phyloP scores from a whole-genome alignment of 495 filamentous ascomycete genomes.

The Bacidia rubella region DNA sequence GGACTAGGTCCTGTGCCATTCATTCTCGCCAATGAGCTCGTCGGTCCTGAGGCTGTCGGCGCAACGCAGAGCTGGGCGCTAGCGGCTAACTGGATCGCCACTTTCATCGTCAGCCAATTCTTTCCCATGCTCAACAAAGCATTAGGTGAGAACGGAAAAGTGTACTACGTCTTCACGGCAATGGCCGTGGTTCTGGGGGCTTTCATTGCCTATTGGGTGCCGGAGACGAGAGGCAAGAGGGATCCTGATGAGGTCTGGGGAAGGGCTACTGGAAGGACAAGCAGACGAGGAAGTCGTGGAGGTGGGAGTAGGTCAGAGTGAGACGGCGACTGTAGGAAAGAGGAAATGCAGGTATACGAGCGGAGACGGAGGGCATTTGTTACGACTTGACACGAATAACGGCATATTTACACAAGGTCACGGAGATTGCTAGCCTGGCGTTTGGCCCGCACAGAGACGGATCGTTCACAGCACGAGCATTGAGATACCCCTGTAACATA shows the following conservation, averaged over 20 bases:
- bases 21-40: conserved; percentile 79
- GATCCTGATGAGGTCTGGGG: conserved; percentile 84
- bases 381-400: too few species aligned
- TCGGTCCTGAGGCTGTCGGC: conserved; percentile 76
- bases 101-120: conserved; percentile 83
- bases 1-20: conserved; percentile 90
- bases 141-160: conserved; percentile 61
- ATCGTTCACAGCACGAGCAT: too few species aligned
- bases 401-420: too few species aligned
- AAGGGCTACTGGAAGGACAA: conserved; percentile 19
- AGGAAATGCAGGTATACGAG: too few species aligned
- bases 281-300: neutral
- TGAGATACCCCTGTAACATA: too few species aligned
- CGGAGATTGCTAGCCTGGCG: too few species aligned
- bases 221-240: conserved; percentile 73
- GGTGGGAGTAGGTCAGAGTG: neutral
- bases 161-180: conserved; percentile 76
- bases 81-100: conserved; percentile 79
- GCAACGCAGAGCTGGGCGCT: conserved; percentile 76
- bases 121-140: conserved; percentile 74
- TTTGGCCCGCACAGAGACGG: too few species aligned
- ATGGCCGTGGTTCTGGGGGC: conserved; percentile 49
- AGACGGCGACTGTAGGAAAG: neutral
- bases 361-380: too few species aligned
- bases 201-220: conserved; percentile 58